phyloP scores from a whole-genome alignment of 352 stramenopile species.

The Pythium monospermum region DNA sequence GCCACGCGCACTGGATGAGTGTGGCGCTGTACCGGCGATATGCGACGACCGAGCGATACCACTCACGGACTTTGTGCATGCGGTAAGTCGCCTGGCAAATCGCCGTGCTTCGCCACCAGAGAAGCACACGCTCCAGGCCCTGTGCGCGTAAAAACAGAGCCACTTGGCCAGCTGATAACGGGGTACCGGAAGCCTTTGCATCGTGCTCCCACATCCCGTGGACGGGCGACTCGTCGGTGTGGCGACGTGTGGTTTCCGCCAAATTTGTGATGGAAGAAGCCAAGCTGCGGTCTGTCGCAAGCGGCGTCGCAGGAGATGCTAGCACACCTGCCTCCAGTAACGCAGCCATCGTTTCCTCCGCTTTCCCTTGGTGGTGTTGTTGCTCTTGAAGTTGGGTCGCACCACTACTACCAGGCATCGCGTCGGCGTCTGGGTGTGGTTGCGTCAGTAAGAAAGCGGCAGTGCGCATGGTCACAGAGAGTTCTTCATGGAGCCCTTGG shows the following conservation, averaged over 20 bases:
- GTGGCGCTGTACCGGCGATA: conserved; percentile 31
- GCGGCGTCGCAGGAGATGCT: not conserved
- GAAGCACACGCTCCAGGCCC: conserved; percentile 51
- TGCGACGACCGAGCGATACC: conserved; percentile 39
- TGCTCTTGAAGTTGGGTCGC: not conserved
- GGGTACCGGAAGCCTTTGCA: conserved; percentile 3
- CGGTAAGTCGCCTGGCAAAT: conserved; percentile 50
- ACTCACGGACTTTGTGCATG: conserved; percentile 49
- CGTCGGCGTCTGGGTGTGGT: not conserved
- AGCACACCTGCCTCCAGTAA: not conserved
- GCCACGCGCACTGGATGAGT: conserved; percentile 58
- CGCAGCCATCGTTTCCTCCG: not conserved
- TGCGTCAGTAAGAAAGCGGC: not conserved
- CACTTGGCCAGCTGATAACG: conserved; percentile 54
- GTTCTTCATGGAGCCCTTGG: conserved; percentile 36
- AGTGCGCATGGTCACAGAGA: conserved; percentile 32
- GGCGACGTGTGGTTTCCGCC: too few species aligned
- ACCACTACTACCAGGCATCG: not conserved
- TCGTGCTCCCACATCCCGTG: conserved; percentile 68
- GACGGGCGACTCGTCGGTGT: conserved; percentile 19
- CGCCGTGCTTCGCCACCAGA: conserved; percentile 41
- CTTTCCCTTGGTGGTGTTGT: not conserved
- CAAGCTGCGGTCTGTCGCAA: too few species aligned
- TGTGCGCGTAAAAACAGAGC: conserved; percentile 61
- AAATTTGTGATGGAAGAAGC: too few species aligned